These are phyloP conservation scores for Aspergillus transmontanensis DNA, from an alignment of 2,329 filamentous ascomycete species.

Conservation along the genomic window DNA sequence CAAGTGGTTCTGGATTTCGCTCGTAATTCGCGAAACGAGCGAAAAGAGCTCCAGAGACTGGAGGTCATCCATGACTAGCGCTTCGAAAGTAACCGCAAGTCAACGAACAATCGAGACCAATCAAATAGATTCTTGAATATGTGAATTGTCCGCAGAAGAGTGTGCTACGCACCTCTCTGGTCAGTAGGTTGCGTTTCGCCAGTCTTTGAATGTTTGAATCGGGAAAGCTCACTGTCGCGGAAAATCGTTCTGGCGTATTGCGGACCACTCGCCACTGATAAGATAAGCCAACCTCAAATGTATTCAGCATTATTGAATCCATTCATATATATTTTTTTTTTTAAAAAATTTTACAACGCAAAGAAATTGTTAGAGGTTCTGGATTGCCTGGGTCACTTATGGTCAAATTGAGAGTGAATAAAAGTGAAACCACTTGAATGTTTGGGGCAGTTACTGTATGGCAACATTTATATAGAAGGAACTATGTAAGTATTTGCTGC, in stretches of 20 bases:
- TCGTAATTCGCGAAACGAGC: constrained; percentile 91
- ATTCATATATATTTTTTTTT: background rate
- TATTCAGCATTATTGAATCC: background rate
- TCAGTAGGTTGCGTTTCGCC: constrained; percentile 13
- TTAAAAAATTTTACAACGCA: background rate
- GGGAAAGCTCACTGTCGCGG: constrained; percentile 28
- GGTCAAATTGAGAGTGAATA: background rate
- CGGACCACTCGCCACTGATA: constrained; percentile 34
- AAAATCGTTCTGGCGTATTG: constrained; percentile 39
- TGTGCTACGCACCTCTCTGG: constrained; percentile 25
- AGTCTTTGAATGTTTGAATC: constrained; percentile 14
- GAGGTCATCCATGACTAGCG: constrained; percentile 76
- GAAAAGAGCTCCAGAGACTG: constrained; percentile 89
- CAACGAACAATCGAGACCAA: background rate
- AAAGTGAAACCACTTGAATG: background rate
- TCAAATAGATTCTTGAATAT: background rate
- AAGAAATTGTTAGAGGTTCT: background rate
- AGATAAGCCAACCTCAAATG: constrained; percentile 27
- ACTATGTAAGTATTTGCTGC: background rate
- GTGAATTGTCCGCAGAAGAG: constrained; percentile 16
- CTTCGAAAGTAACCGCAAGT: background rate
- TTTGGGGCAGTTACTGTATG: background rate
- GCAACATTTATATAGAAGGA: background rate
- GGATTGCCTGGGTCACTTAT: background rate
- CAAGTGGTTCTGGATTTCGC: constrained; percentile 91